Evolutionary conservation across 768 basidiomycete genomes (phyloP).

Genomic region (Leccinum variicolor): DNA sequence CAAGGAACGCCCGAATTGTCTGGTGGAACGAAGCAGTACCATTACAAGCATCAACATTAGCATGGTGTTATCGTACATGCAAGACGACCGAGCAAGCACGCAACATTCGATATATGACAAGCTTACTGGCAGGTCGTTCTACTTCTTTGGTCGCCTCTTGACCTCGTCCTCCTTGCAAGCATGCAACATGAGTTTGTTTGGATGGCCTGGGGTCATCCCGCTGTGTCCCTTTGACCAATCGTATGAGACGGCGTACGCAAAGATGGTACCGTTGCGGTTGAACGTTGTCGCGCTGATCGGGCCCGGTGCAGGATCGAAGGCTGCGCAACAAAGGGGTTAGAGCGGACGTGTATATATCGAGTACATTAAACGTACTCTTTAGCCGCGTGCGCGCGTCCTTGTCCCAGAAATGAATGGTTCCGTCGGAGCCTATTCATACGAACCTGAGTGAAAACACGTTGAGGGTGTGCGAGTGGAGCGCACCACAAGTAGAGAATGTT

Average conservation of each 20-base stretch:
- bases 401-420: constrained; percentile 92
- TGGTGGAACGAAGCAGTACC: not conserved
- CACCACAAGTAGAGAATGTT: constrained; percentile 80
- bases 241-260: constrained; percentile 90
- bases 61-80: constrained; percentile 10
- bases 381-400: constrained; percentile 89
- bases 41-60: not conserved
- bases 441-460: constrained; percentile 18
- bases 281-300: constrained; percentile 81
- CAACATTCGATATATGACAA: constrained; percentile 4
- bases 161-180: constrained; percentile 87
- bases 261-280: constrained; percentile 84
- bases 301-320: constrained; percentile 69
- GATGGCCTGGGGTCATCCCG: constrained; percentile 66
- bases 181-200: constrained; percentile 83
- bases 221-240: constrained; percentile 94
- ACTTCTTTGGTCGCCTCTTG: constrained; percentile 52
- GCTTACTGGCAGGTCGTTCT: constrained; percentile 4
- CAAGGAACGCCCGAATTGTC: not conserved
- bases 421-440: constrained; percentile 60
- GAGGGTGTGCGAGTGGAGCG: constrained; percentile 21
- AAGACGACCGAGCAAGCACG: constrained; percentile 3
- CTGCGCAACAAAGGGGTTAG: constrained; percentile 32
- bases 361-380: constrained; percentile 56
- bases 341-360: not conserved